Evolutionary conservation across 108 stramenopile genomes (phyloP), one percentile per base, ranked within the genome.

Genomic region (Nitzschia palea): DNA sequence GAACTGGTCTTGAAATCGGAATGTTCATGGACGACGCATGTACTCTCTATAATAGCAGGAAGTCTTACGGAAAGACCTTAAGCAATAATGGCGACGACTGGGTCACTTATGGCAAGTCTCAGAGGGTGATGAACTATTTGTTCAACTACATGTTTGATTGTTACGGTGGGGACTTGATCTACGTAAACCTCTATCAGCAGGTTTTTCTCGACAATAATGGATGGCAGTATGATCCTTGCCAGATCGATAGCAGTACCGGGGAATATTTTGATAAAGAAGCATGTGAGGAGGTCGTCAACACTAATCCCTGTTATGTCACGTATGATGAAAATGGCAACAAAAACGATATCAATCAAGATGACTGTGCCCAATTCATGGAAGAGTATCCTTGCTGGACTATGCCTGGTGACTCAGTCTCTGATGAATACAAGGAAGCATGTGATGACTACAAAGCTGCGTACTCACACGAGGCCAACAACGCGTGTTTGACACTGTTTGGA

Each of bases 21-120:
- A 28, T 87, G 32, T 87, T 84, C 51, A 20, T 87, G 32, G 86
- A 87, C 62, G 62, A 82, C 26, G 62, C 73, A 9, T 87, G 86
- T 68, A 80, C 77, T 0, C 26, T 79, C 34, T 85, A 80, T 34
- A 55, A 44, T 8, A 25, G 30, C 14, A 9, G 18, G n/a, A 67
- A 55, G 32, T 43, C 65, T 1, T 67, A 50, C 25, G 9, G 15
- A 8, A 35, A 3, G 4, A 42, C 31, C 5, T 30, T 67, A 2
- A n/a, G 25, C 6, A 28, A 37, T 28, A 23, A 55, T 14, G 53
- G 42, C 25, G 55, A 32, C 27, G 50, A 10, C 18, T 56, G 28
- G 2, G 3, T 27, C 26, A 56, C 14, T 20, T 56, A 56, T 32
- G 22, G 28, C 30, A 56, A 56, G 55, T 56, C 55, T 1, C 27